phyloP scores from a whole-genome alignment of 176 grass and related monocot species.

The Bonia amplexicaulis region DNA sequence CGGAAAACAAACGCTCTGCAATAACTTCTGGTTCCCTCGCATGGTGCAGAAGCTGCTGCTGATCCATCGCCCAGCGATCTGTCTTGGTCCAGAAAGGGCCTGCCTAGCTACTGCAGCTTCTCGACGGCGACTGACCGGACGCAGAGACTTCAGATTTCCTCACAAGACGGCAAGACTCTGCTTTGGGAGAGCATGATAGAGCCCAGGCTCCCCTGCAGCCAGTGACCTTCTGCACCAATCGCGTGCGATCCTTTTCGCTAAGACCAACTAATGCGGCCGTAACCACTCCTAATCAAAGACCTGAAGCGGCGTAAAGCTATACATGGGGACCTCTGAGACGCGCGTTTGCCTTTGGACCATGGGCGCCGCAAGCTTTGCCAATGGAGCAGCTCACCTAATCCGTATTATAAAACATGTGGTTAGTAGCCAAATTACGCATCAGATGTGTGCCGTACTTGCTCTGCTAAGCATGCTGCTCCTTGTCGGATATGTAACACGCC shows the following conservation, averaged over 20 bases:
- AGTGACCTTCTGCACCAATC: neutral
- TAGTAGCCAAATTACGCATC: neutral
- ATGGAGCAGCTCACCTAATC: constrained; percentile 53
- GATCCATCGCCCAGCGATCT: constrained; percentile 3
- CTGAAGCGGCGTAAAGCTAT: neutral
- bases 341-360: constrained; percentile 4
- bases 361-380: neutral
- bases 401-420: neutral
- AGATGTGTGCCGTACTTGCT: constrained; percentile 23
- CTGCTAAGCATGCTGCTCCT: constrained; percentile 12
- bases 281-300: neutral
- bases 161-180: neutral
- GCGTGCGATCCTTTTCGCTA: neutral
- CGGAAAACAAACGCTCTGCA: neutral
- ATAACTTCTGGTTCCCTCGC: constrained; percentile 5
- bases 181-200: neutral
- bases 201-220: neutral
- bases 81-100: constrained; percentile 29
- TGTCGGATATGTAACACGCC: constrained; percentile 19
- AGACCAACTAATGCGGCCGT: neutral
- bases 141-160: neutral
- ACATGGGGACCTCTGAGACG: neutral
- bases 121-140: constrained; percentile 11
- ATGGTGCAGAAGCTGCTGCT: constrained; percentile 22
- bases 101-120: constrained; percentile 18